Conservation (phyloP, 2,329 filamentous ascomycete genomes). For the Mollisiaceae sp. region DNA sequence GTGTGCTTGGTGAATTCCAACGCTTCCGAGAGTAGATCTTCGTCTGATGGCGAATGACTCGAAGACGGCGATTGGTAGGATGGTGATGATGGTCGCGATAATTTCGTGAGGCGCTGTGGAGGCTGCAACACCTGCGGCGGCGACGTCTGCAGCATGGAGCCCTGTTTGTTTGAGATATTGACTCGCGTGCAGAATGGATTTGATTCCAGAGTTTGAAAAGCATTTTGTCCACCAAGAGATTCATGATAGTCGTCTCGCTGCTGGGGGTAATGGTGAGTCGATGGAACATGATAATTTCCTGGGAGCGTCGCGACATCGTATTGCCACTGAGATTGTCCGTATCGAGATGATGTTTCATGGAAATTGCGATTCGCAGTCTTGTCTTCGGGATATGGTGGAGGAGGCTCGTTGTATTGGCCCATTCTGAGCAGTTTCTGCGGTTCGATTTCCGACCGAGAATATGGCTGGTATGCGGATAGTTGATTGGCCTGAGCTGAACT, state of each 20-base stretch:
- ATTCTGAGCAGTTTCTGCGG: not conserved
- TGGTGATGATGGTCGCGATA: not conserved
- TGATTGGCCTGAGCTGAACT: not conserved
- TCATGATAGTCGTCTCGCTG: not conserved
- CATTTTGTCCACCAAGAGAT: not conserved
- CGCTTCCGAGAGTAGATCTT: conserved; percentile 13
- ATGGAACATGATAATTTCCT: not conserved
- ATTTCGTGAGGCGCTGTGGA: not conserved
- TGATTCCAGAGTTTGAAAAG: not conserved
- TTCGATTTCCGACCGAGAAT: not conserved
- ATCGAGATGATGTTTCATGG: no score
- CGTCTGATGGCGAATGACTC: not conserved
- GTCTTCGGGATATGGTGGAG: not conserved
- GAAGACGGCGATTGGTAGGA: not conserved
- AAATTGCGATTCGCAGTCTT: not conserved
- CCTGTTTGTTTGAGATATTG: no score
- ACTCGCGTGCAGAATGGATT: not conserved
- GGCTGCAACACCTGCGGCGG: not conserved
- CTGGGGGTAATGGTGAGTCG: not conserved
- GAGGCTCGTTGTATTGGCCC: not conserved
- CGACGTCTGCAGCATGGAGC: no score
- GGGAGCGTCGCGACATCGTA: not conserved
- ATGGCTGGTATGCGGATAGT: not conserved
- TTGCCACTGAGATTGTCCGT: not conserved
- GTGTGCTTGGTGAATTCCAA: conserved; percentile 10